Percentiles rank a stretch among this genome's conserved stretches.
Evolutionary conservation across 305 asterid species (phyloP).

Genomic region (Rubia tinctorum): DNA sequence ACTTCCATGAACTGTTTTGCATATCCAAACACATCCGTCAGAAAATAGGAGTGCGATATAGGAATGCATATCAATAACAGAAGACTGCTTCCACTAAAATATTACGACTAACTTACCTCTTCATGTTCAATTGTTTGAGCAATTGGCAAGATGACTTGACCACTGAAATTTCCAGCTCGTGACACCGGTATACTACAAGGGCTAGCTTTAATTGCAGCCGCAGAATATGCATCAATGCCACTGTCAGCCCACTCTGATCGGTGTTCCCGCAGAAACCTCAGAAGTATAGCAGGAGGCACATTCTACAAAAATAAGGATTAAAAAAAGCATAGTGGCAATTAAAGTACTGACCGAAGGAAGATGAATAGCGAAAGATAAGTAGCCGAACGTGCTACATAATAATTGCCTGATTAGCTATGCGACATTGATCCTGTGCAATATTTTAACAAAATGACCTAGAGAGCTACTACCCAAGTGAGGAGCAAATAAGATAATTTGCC

Average conservation of each 20-base stretch:
- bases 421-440: background rate
- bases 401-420: too few species aligned
- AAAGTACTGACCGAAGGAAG: slow-evolving; percentile 6
- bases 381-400: too few species aligned
- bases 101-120: slow-evolving; percentile 50
- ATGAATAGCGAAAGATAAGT: background rate
- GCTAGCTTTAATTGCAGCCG: slow-evolving; percentile 78
- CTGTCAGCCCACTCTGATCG: slow-evolving; percentile 99
- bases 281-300: slow-evolving; percentile 87
- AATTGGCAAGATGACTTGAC: slow-evolving; percentile 92
- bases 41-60: slow-evolving; percentile 1
- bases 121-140: slow-evolving; percentile 96
- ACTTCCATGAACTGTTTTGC: slow-evolving; percentile 87
- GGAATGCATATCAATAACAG: background rate
- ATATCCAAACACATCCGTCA: slow-evolving; percentile 4
- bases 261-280: slow-evolving; percentile 89
- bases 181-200: slow-evolving; percentile 70
- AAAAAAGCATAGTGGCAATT: background rate
- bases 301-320: slow-evolving; percentile 39
- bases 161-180: slow-evolving; percentile 78
- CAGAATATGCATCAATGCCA: slow-evolving; percentile 89
- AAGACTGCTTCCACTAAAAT: background rate
- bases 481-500: too few species aligned
- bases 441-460: too few species aligned
- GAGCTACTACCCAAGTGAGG: too few species aligned